A percentile compares a stretch with the other conserved stretches of the same genome.
Evolutionary conservation across 805 yeast genomes (phyloP).

Genomic region (Candida lessepsii): DNA sequence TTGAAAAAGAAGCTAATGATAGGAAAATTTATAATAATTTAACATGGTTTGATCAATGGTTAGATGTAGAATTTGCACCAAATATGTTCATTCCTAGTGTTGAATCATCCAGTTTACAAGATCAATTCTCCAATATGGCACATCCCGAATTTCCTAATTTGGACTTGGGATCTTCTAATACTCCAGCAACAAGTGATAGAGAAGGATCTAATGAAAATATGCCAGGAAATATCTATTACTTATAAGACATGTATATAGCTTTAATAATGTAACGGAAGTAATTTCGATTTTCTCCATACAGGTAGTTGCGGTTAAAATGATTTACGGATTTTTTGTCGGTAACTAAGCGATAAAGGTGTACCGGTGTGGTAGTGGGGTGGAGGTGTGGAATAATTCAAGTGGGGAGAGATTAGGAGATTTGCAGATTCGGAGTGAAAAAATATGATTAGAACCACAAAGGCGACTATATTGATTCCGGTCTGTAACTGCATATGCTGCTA

Average conservation of each 20-base stretch:
- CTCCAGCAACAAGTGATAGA: no score
- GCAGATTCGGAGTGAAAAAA: no score
- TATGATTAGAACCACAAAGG: no score
- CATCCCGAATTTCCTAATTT: not conserved
- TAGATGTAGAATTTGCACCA: conserved; percentile 19
- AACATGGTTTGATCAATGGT: conserved; percentile 59
- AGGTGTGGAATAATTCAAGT: not conserved
- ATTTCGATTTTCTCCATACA: conserved; percentile 1
- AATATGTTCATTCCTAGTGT: not conserved
- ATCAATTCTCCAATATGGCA: not conserved
- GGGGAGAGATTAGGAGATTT: conserved; percentile 1
- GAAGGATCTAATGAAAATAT: not conserved
- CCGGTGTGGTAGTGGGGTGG: conserved; percentile 1
- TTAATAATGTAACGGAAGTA: not conserved
- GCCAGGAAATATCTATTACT: not conserved
- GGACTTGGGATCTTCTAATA: not conserved
- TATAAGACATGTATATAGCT: conserved; percentile 3
- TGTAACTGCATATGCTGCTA: no score
- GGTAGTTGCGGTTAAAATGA: not conserved
- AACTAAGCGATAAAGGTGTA: not conserved
- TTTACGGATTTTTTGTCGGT: no score
- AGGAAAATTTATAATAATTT: conserved; percentile 40
- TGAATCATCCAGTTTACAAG: not conserved
- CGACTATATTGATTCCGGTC: no score
- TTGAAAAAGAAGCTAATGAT: conserved; percentile 19